Base-by-base conservation (phyloP, 768 basidiomycete genomes). In the Rhodotorula toruloides region DNA sequence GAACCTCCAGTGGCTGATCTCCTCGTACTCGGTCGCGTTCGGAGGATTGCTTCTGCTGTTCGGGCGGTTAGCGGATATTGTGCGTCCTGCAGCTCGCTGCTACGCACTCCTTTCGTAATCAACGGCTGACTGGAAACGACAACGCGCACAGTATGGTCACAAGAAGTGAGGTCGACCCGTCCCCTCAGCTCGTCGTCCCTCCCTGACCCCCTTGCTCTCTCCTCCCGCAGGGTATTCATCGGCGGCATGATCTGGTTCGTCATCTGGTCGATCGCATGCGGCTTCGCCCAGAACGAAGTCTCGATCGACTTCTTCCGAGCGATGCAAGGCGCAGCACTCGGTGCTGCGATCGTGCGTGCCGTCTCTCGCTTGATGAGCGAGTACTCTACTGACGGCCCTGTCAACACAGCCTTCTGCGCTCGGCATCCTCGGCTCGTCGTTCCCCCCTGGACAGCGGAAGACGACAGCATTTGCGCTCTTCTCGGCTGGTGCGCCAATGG, bases 391-490 rank as follows among this genome's bases (percentile, higher is more conserved):
- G 31, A 2, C 36, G 21, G 8, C 22, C 29, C 34, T 25, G 29
- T 7, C 49, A 42, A 22, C 17, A 8, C 37, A 54, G 53, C 55
- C 68, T 27, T 29, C 39, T 4, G 67, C 89, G 85, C 75, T 91
- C 3, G 91, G 91, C 1, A 91, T 90, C 63, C 81, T 94, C 40
- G 91, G 91, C 0, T 82, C 87, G 53, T 79, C 85, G 0, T 94
- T 93, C 76, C 86, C 87, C 7, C 81, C 83, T 0, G 86, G 86
- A 1, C 79, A 79, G 19, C 81, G 85, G 0, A 83, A 91, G 16
- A 84, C 88, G 2, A 77, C 84, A 1, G 91, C 90, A 0, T 94
- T 93, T 68, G 84, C 91, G 0, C 85, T 86, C 0, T 93, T 91
- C 70, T 82, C 87, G 1, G 89, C 90, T 0, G 92, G 92, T 34